Percentiles rank a stretch among this genome's conserved stretches.
phyloP scores from a whole-genome alignment of 2,329 filamentous ascomycete species.

The Stachybotrys chlorohalonatus region DNA sequence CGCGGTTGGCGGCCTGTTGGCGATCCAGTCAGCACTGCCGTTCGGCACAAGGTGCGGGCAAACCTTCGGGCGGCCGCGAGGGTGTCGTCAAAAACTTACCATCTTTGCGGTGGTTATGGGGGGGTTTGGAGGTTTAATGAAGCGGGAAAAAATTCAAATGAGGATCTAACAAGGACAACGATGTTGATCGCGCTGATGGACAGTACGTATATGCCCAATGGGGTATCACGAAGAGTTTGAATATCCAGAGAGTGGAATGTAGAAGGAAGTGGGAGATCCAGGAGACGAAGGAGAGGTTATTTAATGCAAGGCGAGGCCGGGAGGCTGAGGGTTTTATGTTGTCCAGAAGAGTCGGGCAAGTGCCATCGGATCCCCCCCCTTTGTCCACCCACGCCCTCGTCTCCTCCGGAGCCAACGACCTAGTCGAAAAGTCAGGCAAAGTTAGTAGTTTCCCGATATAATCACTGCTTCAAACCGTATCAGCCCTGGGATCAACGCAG shows the following conservation, averaged over 20 bases:
- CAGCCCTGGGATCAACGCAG: neutral
- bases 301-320: neutral
- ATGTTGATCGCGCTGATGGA: neutral
- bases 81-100: slow-evolving; percentile 7
- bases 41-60: neutral
- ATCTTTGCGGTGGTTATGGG: slow-evolving; percentile 8
- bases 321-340: slow-evolving; percentile 12
- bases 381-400: neutral
- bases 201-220: neutral
- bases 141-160: neutral
- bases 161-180: neutral
- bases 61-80: neutral
- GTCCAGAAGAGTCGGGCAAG: neutral
- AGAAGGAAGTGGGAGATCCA: neutral
- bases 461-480: neutral
- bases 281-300: neutral
- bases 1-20: slow-evolving; percentile 14
- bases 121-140: neutral
- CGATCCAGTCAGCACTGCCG: slow-evolving; percentile 7
- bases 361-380: neutral
- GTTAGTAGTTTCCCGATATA: neutral
- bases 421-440: no score
- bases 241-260: neutral
- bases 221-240: neutral
- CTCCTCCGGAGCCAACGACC: no score